Conservation (phyloP, 2,329 filamentous ascomycete genomes). For the Hortaea werneckii region DNA sequence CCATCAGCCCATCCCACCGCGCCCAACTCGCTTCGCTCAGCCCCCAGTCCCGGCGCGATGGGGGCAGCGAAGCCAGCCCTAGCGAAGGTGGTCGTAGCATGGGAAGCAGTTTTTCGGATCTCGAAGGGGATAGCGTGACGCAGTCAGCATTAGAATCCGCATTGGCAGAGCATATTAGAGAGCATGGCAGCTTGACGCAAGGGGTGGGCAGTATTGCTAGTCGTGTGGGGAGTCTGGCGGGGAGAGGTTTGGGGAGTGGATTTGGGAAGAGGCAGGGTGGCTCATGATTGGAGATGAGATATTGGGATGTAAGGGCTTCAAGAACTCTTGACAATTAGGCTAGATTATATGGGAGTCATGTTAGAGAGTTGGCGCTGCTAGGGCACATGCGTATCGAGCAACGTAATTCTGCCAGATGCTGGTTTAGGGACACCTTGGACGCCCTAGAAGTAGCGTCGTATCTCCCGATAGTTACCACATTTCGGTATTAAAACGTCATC, state of each 20-base stretch:
- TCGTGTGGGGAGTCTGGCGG: slow-evolving; percentile 45
- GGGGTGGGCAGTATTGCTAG: slow-evolving; percentile 29
- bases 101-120: slow-evolving; percentile 77
- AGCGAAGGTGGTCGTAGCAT: slow-evolving; percentile 70
- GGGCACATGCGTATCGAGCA: too few relatives aligned
- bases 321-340: too few relatives aligned
- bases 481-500: too few relatives aligned
- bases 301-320: too few relatives aligned
- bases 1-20: slow-evolving; percentile 44
- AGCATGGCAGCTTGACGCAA: slow-evolving; percentile 24
- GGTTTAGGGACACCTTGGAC: too few relatives aligned
- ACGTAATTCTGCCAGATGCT: too few relatives aligned
- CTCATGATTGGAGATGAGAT: too few relatives aligned
- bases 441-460: too few relatives aligned
- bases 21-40: slow-evolving; percentile 47
- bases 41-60: slow-evolving; percentile 46
- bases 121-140: slow-evolving; percentile 73
- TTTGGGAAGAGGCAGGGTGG: not conserved
- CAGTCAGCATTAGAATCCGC: slow-evolving; percentile 73
- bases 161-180: slow-evolving; percentile 58
- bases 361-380: too few relatives aligned
- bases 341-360: too few relatives aligned
- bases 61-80: slow-evolving; percentile 15
- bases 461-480: too few relatives aligned
- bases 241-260: not conserved